phyloP scores from a whole-genome alignment of 345 rosid species.

The Populus simonii region DNA sequence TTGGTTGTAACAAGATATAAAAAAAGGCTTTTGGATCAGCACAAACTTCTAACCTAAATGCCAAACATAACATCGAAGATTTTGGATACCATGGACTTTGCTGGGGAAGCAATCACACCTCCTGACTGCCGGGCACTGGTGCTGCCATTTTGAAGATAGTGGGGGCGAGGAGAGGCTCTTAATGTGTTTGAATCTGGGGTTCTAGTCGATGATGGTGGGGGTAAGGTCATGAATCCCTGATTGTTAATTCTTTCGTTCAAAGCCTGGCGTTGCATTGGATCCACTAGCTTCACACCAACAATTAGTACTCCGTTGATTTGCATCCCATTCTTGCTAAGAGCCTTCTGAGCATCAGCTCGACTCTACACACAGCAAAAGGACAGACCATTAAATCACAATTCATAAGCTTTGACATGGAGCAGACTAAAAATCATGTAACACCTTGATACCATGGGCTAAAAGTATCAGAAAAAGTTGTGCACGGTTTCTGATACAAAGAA shows the following conservation, averaged over 20 bases:
- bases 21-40: not conserved
- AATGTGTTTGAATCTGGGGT: constrained; percentile 37
- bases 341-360: constrained; percentile 86
- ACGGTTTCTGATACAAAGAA: not conserved
- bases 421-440: not conserved
- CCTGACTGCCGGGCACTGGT: constrained; percentile 54
- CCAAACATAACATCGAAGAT: constrained; percentile 78
- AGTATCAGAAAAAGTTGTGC: constrained; percentile 4
- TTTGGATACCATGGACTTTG: constrained; percentile 78
- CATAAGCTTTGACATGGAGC: constrained; percentile 6
- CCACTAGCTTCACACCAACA: constrained; percentile 86
- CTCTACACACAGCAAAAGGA: constrained; percentile 43
- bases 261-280: constrained; percentile 73
- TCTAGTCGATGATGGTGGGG: constrained; percentile 50
- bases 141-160: constrained; percentile 64
- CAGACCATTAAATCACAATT: not conserved
- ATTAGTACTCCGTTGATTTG: constrained; percentile 79
- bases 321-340: constrained; percentile 78
- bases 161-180: constrained; percentile 45
- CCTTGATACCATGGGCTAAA: not conserved
- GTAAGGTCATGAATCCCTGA: constrained; percentile 81
- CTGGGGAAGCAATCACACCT: constrained; percentile 74
- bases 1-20: not conserved
- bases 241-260: constrained; percentile 66
- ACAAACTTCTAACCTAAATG: constrained; percentile 32